Conservation (phyloP, 345 rosid genomes). For the Angophora floribunda region DNA sequence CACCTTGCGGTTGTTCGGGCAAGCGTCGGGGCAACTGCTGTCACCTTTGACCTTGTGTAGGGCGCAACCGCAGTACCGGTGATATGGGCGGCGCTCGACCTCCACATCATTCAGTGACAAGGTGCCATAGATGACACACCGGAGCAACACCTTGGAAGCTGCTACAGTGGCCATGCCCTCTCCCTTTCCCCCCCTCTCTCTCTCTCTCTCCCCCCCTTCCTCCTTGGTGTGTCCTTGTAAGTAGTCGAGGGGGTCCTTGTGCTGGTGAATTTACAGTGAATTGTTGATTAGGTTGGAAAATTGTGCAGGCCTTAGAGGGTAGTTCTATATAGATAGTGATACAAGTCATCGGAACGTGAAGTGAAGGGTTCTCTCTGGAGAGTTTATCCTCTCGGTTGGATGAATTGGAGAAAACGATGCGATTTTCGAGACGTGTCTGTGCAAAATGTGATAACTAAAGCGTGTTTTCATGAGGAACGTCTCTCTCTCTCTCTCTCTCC, state of each 20-base stretch:
- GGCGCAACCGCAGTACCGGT: constrained; percentile 25
- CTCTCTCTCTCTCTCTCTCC: not conserved
- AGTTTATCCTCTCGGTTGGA: not conserved
- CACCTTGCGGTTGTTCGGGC: not conserved
- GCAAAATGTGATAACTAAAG: not conserved
- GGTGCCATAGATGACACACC: constrained; percentile 37
- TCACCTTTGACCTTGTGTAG: constrained; percentile 11
- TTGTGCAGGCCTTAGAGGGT: not conserved
- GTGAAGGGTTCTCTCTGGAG: not conserved
- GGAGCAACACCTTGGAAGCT: constrained; percentile 40
- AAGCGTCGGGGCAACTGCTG: not conserved
- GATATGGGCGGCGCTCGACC: constrained; percentile 44
- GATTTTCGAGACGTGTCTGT: not conserved
- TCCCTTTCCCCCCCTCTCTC: not conserved
- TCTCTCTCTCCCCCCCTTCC: not conserved
- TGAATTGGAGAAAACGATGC: not conserved
- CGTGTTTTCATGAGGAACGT: not conserved
- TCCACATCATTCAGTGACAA: constrained; percentile 30
- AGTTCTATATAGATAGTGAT: not conserved
- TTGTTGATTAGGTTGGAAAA: not conserved
- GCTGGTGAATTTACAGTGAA: not conserved
- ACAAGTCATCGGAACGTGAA: not conserved
- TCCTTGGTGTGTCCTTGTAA: not conserved
- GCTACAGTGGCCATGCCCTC: constrained; percentile 33
- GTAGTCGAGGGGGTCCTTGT: not conserved